These are phyloP conservation scores for Hypoxylon fragiforme DNA, from an alignment of 495 filamentous ascomycete species.

Conservation along the genomic window DNA sequence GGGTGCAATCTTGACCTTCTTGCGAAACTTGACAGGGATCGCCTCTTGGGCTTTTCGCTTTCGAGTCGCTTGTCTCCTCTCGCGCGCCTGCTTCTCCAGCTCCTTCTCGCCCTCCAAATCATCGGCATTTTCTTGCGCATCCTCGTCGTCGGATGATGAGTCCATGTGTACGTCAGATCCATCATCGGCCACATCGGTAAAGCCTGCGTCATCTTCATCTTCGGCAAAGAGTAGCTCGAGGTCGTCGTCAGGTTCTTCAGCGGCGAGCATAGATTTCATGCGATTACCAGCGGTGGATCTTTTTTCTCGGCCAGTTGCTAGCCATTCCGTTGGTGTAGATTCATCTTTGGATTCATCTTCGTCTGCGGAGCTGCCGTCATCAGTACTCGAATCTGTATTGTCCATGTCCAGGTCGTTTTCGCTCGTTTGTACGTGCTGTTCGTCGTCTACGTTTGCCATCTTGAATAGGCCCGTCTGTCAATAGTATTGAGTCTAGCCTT, in stretches of 20 bases:
- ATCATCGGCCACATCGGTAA: constrained; percentile 67
- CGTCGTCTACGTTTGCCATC: constrained; percentile 22
- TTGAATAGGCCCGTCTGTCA: neutral
- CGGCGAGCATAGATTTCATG: constrained; percentile 76
- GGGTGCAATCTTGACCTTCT: constrained; percentile 58
- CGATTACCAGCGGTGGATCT: constrained; percentile 86
- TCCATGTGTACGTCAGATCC: constrained; percentile 79
- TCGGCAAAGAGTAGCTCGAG: constrained; percentile 82
- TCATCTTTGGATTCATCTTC: constrained; percentile 23
- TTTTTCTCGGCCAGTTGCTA: constrained; percentile 75
- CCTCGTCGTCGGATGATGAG: constrained; percentile 79
- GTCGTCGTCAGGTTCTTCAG: constrained; percentile 74
- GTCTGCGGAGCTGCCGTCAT: constrained; percentile 29
- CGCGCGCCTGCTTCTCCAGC: constrained; percentile 62
- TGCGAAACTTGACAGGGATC: constrained; percentile 56
- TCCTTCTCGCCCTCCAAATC: constrained; percentile 70
- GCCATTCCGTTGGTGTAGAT: constrained; percentile 61
- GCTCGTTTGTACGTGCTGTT: constrained; percentile 12
- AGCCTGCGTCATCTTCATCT: constrained; percentile 83
- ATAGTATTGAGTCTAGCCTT: neutral
- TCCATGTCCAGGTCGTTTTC: constrained; percentile 23
- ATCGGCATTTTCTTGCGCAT: constrained; percentile 66
- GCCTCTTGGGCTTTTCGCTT: constrained; percentile 78
- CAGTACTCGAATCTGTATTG: constrained; percentile 32
- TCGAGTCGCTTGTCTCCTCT: constrained; percentile 52